Conservation (phyloP, 305 asterid genomes). For the Fraxinus baroniana region DNA sequence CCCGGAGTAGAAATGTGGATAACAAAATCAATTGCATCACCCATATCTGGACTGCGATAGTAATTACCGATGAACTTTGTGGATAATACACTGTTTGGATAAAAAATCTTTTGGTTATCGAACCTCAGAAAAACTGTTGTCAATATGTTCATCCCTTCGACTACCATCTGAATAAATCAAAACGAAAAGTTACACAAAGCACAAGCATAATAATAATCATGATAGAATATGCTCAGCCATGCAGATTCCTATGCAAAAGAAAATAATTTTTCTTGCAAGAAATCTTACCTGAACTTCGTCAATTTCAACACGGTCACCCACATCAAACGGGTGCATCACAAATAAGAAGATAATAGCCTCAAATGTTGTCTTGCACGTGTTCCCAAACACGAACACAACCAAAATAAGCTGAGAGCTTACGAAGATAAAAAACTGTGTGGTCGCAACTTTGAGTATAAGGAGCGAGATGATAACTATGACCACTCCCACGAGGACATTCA, state of each 20-base stretch:
- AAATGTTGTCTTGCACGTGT: constrained; percentile 75
- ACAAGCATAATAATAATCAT: background rate
- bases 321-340: constrained; percentile 92
- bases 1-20: constrained; percentile 68
- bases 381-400: constrained; percentile 80
- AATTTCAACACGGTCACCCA: constrained; percentile 81
- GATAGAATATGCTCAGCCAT: background rate
- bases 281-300: constrained; percentile 72
- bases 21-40: constrained; percentile 71
- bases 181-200: background rate
- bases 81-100: constrained; percentile 67
- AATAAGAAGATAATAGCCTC: constrained; percentile 84
- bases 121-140: constrained; percentile 68
- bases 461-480: background rate
- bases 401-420: constrained; percentile 73
- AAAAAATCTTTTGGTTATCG: constrained; percentile 68
- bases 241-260: background rate
- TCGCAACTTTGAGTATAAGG: background rate
- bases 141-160: constrained; percentile 85
- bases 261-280: background rate
- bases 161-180: constrained; percentile 57
- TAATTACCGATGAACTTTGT: constrained; percentile 74
- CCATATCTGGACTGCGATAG: constrained; percentile 61
- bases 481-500: background rate
- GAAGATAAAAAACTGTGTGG: constrained; percentile 26